Evolutionary conservation across 2,329 filamentous ascomycete species (phyloP).

Genomic region (Endothia cerciana): DNA sequence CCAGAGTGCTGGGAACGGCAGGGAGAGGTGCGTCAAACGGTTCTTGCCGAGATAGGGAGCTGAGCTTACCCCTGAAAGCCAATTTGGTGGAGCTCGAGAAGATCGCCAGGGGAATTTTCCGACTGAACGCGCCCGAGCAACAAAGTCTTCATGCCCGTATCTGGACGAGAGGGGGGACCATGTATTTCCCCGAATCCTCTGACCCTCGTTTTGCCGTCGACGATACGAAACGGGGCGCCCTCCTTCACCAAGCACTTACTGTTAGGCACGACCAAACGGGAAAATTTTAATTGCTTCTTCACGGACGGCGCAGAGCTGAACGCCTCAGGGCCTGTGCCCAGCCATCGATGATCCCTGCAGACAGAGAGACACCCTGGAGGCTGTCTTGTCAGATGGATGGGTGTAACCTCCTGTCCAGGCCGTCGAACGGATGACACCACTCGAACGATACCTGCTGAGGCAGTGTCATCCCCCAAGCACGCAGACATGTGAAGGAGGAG

Average conservation of each 20-base stretch:
- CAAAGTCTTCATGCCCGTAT: no score
- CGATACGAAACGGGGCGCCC: background rate
- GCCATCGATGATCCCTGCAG: background rate
- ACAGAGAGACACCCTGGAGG: no score
- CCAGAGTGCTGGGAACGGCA: no score
- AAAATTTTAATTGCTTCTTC: constrained; percentile 1
- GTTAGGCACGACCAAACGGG: background rate
- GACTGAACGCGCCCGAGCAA: background rate
- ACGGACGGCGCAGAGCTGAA: background rate
- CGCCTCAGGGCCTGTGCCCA: background rate
- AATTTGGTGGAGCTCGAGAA: constrained; percentile 1
- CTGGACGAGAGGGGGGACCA: no score
- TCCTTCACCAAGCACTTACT: background rate
- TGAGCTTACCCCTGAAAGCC: constrained; percentile 8
- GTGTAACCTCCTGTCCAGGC: no score
- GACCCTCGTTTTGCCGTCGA: background rate
- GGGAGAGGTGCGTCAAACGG: background rate
- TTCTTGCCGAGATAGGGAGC: constrained; percentile 5
- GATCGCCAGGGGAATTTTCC: constrained; percentile 10
- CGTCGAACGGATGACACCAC: no score
- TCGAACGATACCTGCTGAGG: background rate
- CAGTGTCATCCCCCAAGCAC: background rate
- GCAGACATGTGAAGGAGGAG: no score
- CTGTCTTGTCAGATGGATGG: no score
- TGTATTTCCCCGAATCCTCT: no score